Evolutionary conservation across 2,329 filamentous ascomycete genomes (phyloP), one percentile per base, ranked within the genome.

Genomic region (Aspergillus hortae): DNA sequence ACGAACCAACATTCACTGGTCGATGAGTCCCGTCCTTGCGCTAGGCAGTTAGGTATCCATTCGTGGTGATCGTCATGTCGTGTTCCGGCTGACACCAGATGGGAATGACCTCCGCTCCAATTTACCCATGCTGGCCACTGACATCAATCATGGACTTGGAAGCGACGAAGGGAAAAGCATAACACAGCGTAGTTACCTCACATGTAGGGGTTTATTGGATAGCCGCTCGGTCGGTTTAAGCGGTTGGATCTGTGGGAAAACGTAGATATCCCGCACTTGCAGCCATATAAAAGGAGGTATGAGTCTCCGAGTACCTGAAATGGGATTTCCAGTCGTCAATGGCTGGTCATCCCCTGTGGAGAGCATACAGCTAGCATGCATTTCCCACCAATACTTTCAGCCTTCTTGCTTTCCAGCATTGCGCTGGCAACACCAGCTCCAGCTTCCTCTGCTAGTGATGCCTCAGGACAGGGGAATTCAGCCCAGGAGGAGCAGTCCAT

Each of bases 351-450:
- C 38, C 44, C 48, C 49, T 51, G 54, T 54, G 50, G 53, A 56
- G 52, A 47, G 49, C 49, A 49, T 47, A 23, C 23, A 23, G 23
- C 23, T 23, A 46, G 25, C 35, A 62, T 62, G 60, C 60, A 59
- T 57, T 57, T 62, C 52, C 61, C 57, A 48, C 48, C 56, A 25
- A 35, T 60, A 35, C 21, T 62, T 46, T 55, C 59, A 9, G 53
- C 55, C 30, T 48, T 62, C 43, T 49, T 62, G 56, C 59, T 62
- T 42, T 62, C 59, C 33, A 55, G 59, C 51, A 54, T 56, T 17
- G 52, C 56, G 48, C 56, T 61, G 49, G 60, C 60, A 49, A 59
- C 56, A 21, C 56, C 59, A 40, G 48, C 56, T 15, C 55, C 56
- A 48, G 49, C 46, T 15, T 60, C 59, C 17, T 54, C 59, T 27